Evolutionary conservation across 108 stramenopile genomes (phyloP).

Genomic region (Nitzschia inconspicua): DNA sequence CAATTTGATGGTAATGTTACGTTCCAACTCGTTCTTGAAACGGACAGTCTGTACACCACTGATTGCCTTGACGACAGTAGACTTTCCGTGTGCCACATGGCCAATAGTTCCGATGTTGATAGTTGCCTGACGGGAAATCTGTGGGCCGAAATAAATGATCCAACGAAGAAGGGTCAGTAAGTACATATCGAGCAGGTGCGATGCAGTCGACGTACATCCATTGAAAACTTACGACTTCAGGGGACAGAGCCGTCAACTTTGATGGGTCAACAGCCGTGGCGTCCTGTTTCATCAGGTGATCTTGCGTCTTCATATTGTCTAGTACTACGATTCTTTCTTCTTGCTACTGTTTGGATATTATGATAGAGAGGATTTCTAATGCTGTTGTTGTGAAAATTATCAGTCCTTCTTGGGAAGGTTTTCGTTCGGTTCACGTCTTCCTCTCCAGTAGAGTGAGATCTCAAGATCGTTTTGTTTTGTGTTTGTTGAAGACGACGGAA

Average conservation of each 20-base stretch:
- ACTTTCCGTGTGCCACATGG: constrained; percentile 99
- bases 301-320: constrained; percentile 50
- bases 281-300: constrained; percentile 78
- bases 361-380: background rate
- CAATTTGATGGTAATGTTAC: constrained; percentile 99
- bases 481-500: too few relatives aligned
- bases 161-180: background rate
- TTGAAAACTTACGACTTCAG: constrained; percentile 81
- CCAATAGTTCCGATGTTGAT: constrained; percentile 99
- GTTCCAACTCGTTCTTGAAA: constrained; percentile 99
- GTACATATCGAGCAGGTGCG: background rate
- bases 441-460: too few relatives aligned
- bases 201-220: background rate
- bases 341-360: background rate
- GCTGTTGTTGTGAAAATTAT: background rate
- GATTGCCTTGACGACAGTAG: constrained; percentile 98
- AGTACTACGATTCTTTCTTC: too few relatives aligned
- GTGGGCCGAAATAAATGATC: constrained; percentile 10
- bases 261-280: constrained; percentile 68
- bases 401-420: too few relatives aligned
- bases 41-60: constrained; percentile 99
- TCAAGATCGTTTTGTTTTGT: too few relatives aligned
- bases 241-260: constrained; percentile 82
- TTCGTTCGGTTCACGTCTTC: too few relatives aligned
- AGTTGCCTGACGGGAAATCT: constrained; percentile 98